Percentiles rank a stretch among this genome's conserved stretches.
Conservation (phyloP, 768 basidiomycete genomes). For the Suillus plorans region DNA sequence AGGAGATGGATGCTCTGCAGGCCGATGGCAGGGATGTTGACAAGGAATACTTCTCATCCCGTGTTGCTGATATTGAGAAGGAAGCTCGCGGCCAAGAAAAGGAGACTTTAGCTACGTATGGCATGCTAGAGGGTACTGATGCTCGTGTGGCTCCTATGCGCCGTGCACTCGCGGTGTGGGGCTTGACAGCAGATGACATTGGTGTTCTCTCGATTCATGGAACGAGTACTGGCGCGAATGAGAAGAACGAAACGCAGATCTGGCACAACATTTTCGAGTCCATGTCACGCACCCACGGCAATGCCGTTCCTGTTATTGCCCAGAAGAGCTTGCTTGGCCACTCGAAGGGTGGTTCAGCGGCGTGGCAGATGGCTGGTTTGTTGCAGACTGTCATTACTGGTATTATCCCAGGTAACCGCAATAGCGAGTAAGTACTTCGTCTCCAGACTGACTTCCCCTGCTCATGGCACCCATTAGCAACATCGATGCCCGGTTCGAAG, state of each 20-base stretch:
- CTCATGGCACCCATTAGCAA: constrained; percentile 52
- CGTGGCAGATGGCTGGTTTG: constrained; percentile 94
- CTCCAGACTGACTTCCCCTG: neutral
- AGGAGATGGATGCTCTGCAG: constrained; percentile 69
- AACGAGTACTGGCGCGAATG: constrained; percentile 86
- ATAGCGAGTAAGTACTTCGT: constrained; percentile 76
- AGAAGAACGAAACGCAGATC: constrained; percentile 96
- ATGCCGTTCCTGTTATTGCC: constrained; percentile 96
- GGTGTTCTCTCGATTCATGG: constrained; percentile 89
- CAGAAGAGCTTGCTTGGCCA: constrained; percentile 98
- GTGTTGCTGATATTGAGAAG: constrained; percentile 82
- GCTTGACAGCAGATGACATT: constrained; percentile 88
- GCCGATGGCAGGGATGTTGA: constrained; percentile 49
- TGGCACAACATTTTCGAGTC: constrained; percentile 95
- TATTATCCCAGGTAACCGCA: constrained; percentile 92
- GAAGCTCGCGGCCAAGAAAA: constrained; percentile 92
- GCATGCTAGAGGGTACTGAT: constrained; percentile 90
- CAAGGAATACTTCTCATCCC: constrained; percentile 69
- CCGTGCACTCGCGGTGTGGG: constrained; percentile 96
- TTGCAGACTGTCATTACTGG: constrained; percentile 83
- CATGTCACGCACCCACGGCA: constrained; percentile 87
- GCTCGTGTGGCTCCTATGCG: constrained; percentile 88
- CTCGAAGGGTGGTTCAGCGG: constrained; percentile 98
- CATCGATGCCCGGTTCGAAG: constrained; percentile 88
- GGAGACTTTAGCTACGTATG: constrained; percentile 89